A percentile compares a stretch with the other conserved stretches of the same genome.
phyloP scores from a whole-genome alignment of 371 early-diverging fungal species.

The Lichtheimia ramosa region DNA sequence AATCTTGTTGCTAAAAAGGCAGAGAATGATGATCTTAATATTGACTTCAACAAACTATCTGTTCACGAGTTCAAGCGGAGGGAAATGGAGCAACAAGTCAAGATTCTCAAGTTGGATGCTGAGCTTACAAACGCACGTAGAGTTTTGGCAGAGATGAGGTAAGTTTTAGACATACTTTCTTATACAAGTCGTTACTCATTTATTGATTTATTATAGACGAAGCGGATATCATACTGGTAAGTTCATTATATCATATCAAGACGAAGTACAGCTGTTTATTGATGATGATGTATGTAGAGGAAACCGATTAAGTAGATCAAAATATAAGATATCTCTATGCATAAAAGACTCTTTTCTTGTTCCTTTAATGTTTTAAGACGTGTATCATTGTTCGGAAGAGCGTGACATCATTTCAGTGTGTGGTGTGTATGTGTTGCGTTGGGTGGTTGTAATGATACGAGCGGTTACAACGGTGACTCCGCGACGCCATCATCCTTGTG shows the following conservation, averaged over 20 bases:
- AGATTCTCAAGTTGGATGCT: constrained; percentile 92
- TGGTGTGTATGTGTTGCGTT: too few relatives aligned
- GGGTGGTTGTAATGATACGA: too few relatives aligned
- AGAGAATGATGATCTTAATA: constrained; percentile 43
- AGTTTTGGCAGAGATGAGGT: constrained; percentile 88
- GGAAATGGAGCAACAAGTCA: constrained; percentile 98
- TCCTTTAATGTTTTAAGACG: too few relatives aligned
- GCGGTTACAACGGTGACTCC: too few relatives aligned
- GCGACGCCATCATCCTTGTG: not conserved
- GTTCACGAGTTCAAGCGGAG: constrained; percentile 92
- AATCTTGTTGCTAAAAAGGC: constrained; percentile 74
- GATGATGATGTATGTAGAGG: not conserved
- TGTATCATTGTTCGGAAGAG: too few relatives aligned
- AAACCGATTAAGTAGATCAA: not conserved
- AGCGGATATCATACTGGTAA: constrained; percentile 49
- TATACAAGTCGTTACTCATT: not conserved
- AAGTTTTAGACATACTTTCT: not conserved
- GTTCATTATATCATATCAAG: not conserved
- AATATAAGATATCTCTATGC: too few relatives aligned
- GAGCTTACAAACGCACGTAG: constrained; percentile 84
- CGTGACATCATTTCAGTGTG: too few relatives aligned
- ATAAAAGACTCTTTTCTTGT: too few relatives aligned
- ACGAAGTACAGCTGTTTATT: not conserved
- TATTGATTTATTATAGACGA: constrained; percentile 27
- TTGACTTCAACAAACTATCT: constrained; percentile 78